Evolutionary conservation across 257 asterid genomes (phyloP).

Genomic region (Linderniella brevidens): DNA sequence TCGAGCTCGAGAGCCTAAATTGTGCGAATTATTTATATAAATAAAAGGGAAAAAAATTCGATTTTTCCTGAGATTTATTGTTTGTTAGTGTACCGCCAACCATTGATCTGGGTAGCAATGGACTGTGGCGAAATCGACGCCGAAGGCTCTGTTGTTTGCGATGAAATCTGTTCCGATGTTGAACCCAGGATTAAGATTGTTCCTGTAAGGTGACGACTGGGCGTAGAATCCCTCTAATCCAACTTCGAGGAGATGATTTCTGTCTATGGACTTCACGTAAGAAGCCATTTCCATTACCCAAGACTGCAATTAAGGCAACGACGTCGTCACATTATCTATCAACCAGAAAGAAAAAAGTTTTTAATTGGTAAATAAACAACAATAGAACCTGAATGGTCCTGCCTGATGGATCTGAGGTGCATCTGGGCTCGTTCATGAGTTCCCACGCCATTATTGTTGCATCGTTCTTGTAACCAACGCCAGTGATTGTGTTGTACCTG

Average conservation of each 20-base stretch:
- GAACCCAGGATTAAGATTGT: constrained; percentile 31
- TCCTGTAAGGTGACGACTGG: constrained; percentile 39
- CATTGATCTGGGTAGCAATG: constrained; percentile 90
- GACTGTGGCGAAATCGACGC: constrained; percentile 72
- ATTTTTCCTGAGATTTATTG: not conserved
- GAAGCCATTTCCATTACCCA: constrained; percentile 87
- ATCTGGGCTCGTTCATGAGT: constrained; percentile 91
- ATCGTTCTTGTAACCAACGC: constrained; percentile 66
- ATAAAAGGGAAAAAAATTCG: not conserved
- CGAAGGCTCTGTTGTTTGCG: constrained; percentile 47
- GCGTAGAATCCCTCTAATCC: constrained; percentile 93
- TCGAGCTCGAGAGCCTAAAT: constrained; percentile 43
- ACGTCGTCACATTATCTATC: not conserved
- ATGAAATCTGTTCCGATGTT: constrained; percentile 71
- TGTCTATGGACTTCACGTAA: constrained; percentile 65
- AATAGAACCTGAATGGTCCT: constrained; percentile 51
- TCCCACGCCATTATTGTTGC: constrained; percentile 99
- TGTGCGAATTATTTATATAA: not conserved
- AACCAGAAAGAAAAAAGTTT: not conserved
- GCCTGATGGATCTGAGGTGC: constrained; percentile 81
- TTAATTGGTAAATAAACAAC: not conserved
- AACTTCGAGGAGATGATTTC: constrained; percentile 60
- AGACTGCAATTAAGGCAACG: constrained; percentile 20
- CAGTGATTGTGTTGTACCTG: constrained; percentile 41
- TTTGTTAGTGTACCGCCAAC: constrained; percentile 17